These are phyloP conservation scores for Neurospora sublineolata DNA, from an alignment of 495 filamentous ascomycete genomes.

Conservation along the genomic window DNA sequence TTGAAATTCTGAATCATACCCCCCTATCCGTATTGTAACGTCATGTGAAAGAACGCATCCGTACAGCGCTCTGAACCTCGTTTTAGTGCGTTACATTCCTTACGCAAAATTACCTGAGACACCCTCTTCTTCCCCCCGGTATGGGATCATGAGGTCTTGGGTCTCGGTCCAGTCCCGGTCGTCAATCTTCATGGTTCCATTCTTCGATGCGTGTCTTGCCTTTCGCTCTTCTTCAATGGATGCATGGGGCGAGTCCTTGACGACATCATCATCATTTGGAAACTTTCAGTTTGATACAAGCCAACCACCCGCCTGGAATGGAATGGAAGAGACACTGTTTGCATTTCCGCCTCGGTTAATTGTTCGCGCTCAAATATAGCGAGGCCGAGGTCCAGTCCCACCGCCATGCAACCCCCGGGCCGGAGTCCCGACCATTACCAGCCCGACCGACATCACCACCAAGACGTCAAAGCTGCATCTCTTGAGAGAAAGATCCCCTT, in stretches of 20 bases:
- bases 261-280: not conserved
- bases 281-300: not conserved
- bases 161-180: not conserved
- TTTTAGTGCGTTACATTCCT: not conserved
- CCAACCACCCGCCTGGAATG: not conserved
- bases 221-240: not conserved
- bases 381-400: not conserved
- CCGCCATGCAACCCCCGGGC: not conserved
- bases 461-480: not conserved
- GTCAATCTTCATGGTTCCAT: not conserved
- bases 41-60: not conserved
- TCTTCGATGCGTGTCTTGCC: not conserved
- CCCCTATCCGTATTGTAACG: not conserved
- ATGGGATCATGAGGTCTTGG: not conserved
- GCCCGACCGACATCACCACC: not conserved
- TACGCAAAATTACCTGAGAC: not conserved
- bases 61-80: not conserved
- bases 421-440: not conserved
- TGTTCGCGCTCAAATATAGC: not conserved
- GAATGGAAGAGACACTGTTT: not conserved
- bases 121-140: not conserved
- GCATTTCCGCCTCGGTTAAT: not conserved
- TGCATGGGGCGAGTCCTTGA: not conserved
- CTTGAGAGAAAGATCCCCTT: not conserved
- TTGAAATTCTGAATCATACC: not conserved